Conservation (phyloP, 192 early-diverging fungal species). For the Backusella parvicylindrica region DNA sequence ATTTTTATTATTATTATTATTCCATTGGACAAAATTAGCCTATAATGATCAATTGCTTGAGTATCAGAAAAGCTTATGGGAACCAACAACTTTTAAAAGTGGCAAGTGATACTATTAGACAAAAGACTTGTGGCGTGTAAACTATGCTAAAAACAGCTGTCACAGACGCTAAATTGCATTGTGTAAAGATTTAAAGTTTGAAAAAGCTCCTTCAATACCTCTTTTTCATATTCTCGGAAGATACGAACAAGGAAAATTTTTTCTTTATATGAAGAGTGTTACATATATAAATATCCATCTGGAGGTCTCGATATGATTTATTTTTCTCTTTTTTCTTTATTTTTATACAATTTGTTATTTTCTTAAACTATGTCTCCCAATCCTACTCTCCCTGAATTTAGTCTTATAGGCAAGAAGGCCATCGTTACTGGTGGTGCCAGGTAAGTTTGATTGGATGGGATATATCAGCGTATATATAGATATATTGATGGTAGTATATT, state of each 20-base stretch:
- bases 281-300: not conserved
- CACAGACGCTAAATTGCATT: not conserved
- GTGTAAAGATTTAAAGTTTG: not conserved
- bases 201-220: not conserved
- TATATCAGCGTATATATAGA: too few species aligned
- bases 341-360: too few species aligned
- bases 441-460: not conserved
- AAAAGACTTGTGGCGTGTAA: not conserved
- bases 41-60: not conserved
- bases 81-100: not conserved
- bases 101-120: not conserved
- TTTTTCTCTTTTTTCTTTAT: not conserved
- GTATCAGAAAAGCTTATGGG: not conserved
- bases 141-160: not conserved
- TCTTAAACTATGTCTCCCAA: not conserved
- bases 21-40: not conserved
- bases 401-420: slow-evolving; percentile 30
- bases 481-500: too few species aligned
- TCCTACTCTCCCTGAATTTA: slow-evolving; percentile 24
- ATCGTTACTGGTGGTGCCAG: slow-evolving; percentile 32
- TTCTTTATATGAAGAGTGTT: not conserved
- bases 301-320: not conserved
- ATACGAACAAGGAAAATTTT: not conserved
- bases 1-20: too few species aligned
- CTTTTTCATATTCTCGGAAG: not conserved